These are phyloP conservation scores for Candida buenavistaensis DNA, from an alignment of 1,139 yeast species.

Conservation along the genomic window DNA sequence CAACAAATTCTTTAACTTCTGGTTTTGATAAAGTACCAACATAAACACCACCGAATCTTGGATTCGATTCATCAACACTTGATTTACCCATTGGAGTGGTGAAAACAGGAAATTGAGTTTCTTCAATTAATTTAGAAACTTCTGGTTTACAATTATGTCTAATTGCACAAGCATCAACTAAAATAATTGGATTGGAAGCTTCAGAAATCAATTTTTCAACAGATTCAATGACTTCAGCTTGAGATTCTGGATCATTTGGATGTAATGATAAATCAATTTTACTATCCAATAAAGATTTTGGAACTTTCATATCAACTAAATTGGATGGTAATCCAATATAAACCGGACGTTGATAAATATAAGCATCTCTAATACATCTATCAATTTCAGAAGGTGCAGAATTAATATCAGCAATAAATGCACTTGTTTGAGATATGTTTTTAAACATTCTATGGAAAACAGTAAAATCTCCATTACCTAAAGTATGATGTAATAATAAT, in stretches of 20 bases:
- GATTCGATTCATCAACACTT: conserved; percentile 71
- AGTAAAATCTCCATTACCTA: conserved; percentile 48
- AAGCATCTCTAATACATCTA: conserved; percentile 72
- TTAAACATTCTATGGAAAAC: conserved; percentile 54
- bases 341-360: conserved; percentile 75
- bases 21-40: conserved; percentile 80
- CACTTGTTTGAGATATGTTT: conserved; percentile 65
- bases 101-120: conserved; percentile 79
- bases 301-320: conserved; percentile 65
- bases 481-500: conserved; percentile 43
- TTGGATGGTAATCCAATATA: conserved; percentile 84
- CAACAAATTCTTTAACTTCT: conserved; percentile 74
- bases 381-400: conserved; percentile 73
- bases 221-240: conserved; percentile 64
- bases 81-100: conserved; percentile 94
- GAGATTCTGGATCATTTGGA: conserved; percentile 69
- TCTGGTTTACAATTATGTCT: conserved; percentile 70
- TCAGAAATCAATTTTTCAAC: too few relatives aligned
- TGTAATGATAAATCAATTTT: conserved; percentile 65
- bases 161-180: conserved; percentile 86
- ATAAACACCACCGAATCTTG: conserved; percentile 83
- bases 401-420: conserved; percentile 61
- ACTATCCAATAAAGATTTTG: conserved; percentile 53
- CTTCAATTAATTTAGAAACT: conserved; percentile 60
- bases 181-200: conserved; percentile 68